Conservation (phyloP, 2,329 filamentous ascomycete species). For the Fusarium verrucosum region DNA sequence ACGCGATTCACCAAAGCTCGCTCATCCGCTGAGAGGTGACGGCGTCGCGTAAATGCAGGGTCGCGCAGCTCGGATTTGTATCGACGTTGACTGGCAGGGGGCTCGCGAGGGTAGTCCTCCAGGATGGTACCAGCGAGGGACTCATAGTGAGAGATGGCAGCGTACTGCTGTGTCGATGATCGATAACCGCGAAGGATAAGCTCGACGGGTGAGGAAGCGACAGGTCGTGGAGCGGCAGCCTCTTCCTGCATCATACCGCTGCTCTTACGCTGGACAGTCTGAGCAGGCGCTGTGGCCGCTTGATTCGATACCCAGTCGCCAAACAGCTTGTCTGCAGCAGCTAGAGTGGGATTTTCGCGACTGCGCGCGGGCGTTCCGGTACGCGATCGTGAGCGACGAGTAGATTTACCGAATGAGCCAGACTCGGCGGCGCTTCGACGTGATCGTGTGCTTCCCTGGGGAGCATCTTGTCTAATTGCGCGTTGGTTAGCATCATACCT, state of each 20-base stretch:
- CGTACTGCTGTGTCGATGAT: constrained; percentile 75
- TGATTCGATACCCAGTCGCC: constrained; percentile 65
- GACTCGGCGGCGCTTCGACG: constrained; percentile 67
- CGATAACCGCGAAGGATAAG: constrained; percentile 86
- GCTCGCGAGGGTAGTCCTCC: constrained; percentile 90
- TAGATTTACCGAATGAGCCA: constrained; percentile 74
- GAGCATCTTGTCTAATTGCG: constrained; percentile 61
- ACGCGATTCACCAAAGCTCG: constrained; percentile 82
- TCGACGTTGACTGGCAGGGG: constrained; percentile 74
- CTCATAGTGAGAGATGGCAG: constrained; percentile 89
- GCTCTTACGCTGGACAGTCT: constrained; percentile 49
- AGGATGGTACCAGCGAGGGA: constrained; percentile 85
- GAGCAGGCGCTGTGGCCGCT: constrained; percentile 46
- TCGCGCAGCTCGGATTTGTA: constrained; percentile 80
- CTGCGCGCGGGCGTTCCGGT: constrained; percentile 65
- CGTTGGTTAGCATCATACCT: constrained; percentile 14
- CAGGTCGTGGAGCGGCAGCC: constrained; percentile 48
- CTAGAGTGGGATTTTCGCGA: constrained; percentile 69
- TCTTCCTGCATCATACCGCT: constrained; percentile 54
- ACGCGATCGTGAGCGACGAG: constrained; percentile 68
- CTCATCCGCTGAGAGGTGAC: constrained; percentile 74
- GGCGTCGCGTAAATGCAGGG: constrained; percentile 72
- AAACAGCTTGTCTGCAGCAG: constrained; percentile 70
- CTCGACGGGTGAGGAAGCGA: constrained; percentile 67
- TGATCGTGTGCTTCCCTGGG: constrained; percentile 57